Base-by-base conservation (phyloP, 352 stramenopile species). In the Pythium aquatile region DNA sequence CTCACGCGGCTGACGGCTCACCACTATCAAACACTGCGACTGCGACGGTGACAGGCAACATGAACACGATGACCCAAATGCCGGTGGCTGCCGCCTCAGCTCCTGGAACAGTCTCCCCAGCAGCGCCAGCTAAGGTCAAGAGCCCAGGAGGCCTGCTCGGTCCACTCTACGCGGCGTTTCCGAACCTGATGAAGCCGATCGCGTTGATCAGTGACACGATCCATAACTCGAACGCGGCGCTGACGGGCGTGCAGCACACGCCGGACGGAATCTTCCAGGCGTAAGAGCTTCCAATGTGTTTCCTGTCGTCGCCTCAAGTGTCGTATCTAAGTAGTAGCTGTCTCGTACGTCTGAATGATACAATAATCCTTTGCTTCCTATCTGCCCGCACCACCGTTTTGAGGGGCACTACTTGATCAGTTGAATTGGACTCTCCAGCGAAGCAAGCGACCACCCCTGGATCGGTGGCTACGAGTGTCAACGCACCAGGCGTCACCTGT, bases 231-330 rank as follows among this genome's bases (percentile, higher is more conserved):
- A 63, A 63, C 33, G 57, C 57, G n/a, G 57, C 57, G 7, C 26
- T 65, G 14, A 58, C 49, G 24, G 58, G 58, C 37, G 58, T 65
- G 35, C 58, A 65, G 58, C 58, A 65, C 58, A 65, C 58, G 35
- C 58, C 58, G 14, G 58, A 65, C 48, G 58, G 58, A 24, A 65
- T 65, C 37, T 65, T 65, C 49, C 58, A 65, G 58, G 58, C 58
- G 39, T 46, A 20, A n/a, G 39, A 10, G 39, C 1, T n/a, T 44
- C 16, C 39, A 14, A 20, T 46, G 39, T 20, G 8, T 14, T 17
- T 17, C 16, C 5, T 46, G 39, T 46, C 39, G 2, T 46, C 39
- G 6, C 8, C 13, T 39, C 13, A 11, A 1, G 39, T 46, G 39
- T n/a, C 7, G 39, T 46, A 46, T 46, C n/a, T 17, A 46, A 9